Evolutionary conservation across 2,329 filamentous ascomycete genomes (phyloP).

Genomic region (Cadophora gregata): DNA sequence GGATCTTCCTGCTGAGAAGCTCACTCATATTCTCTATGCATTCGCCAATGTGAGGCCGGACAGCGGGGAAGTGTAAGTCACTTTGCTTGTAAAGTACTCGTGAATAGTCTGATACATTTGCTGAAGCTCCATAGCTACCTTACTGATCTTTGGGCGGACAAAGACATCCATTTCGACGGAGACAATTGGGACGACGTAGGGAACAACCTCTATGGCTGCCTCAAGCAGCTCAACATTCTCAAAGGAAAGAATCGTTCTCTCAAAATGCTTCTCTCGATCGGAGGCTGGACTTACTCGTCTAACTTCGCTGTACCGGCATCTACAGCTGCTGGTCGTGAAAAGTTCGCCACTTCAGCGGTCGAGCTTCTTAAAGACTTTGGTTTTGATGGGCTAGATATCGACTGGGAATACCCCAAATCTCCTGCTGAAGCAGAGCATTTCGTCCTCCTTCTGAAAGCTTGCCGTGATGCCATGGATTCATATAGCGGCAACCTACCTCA

Average conservation of each 20-base stretch:
- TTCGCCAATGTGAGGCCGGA: constrained; percentile 87
- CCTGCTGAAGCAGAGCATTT: constrained; percentile 60
- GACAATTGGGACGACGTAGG: constrained; percentile 74
- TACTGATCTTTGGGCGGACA: constrained; percentile 69
- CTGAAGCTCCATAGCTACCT: constrained; percentile 48
- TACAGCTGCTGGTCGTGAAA: constrained; percentile 69
- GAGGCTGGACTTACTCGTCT: constrained; percentile 89
- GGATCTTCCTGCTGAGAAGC: constrained; percentile 77
- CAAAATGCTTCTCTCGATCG: constrained; percentile 85
- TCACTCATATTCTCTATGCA: constrained; percentile 89
- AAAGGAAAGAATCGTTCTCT: constrained; percentile 83
- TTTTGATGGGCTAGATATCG: constrained; percentile 74
- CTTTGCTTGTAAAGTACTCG: background rate
- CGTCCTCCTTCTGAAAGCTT: constrained; percentile 62
- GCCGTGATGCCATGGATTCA: constrained; percentile 62
- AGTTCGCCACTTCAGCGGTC: constrained; percentile 77
- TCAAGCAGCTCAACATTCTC: constrained; percentile 86
- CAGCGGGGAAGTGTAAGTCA: constrained; percentile 73
- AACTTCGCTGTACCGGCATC: constrained; percentile 82
- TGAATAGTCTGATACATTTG: background rate
- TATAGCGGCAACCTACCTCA: constrained; percentile 54
- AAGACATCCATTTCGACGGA: constrained; percentile 62
- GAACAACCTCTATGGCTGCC: constrained; percentile 84
- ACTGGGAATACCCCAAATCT: constrained; percentile 71
- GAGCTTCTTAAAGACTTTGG: constrained; percentile 80